A percentile compares a stretch with the other conserved stretches of the same genome.
Evolutionary conservation across 2,329 filamentous ascomycete species (phyloP).

Genomic region (Aureobasidium sp.): DNA sequence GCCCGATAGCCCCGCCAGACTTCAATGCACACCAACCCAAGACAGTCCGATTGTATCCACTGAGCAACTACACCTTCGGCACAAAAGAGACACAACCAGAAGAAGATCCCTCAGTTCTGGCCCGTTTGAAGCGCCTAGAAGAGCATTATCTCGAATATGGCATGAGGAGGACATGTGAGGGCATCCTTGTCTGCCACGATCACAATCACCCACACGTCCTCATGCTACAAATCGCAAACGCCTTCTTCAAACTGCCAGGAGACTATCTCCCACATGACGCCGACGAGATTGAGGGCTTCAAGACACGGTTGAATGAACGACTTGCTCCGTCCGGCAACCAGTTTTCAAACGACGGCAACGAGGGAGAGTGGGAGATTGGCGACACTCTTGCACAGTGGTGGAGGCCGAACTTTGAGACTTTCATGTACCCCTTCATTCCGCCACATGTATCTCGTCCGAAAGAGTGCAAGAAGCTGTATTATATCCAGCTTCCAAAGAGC

Average conservation of each 20-base stretch:
- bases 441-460: conserved; percentile 94
- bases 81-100: conserved; percentile 98
- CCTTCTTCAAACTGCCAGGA: conserved; percentile 97
- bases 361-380: conserved; percentile 76
- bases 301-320: conserved; percentile 82
- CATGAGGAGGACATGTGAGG: conserved; percentile 96
- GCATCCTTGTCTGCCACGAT: conserved; percentile 94
- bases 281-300: conserved; percentile 93
- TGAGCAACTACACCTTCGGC: conserved; percentile 98
- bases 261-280: conserved; percentile 88
- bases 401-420: conserved; percentile 98
- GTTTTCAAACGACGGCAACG: conserved; percentile 60
- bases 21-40: conserved; percentile 87
- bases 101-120: conserved; percentile 91
- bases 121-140: conserved; percentile 86
- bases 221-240: conserved; percentile 98
- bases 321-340: conserved; percentile 73
- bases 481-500: conserved; percentile 86
- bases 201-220: conserved; percentile 98
- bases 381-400: conserved; percentile 98
- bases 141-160: conserved; percentile 88
- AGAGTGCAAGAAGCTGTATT: conserved; percentile 98
- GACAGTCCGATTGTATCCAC: conserved; percentile 84
- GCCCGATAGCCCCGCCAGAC: conserved; percentile 61
- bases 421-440: conserved; percentile 98